Conservation (phyloP, 2,329 filamentous ascomycete genomes). For the Decorospora gaudefroyi region DNA sequence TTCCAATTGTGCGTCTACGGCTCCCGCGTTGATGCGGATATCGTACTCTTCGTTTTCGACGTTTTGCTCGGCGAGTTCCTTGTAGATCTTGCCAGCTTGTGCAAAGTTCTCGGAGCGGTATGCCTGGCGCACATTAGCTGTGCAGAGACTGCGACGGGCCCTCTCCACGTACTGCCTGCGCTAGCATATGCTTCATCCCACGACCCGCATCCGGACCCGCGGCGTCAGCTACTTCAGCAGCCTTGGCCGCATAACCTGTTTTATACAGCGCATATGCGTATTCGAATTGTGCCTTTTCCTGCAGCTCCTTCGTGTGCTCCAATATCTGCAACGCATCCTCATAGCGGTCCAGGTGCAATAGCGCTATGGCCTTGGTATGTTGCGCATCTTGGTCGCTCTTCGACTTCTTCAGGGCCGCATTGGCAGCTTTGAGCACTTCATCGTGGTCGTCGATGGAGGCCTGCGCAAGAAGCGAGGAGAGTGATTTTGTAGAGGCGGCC, state of each 20-base stretch:
- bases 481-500: slow-evolving; percentile 51
- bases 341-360: slow-evolving; percentile 81
- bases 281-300: slow-evolving; percentile 67
- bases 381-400: slow-evolving; percentile 65
- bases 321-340: slow-evolving; percentile 74
- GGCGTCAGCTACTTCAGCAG: slow-evolving; percentile 58
- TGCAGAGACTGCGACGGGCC: not conserved
- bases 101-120: slow-evolving; percentile 77
- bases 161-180: slow-evolving; percentile 59
- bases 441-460: slow-evolving; percentile 70
- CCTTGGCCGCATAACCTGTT: slow-evolving; percentile 68
- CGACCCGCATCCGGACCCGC: slow-evolving; percentile 45
- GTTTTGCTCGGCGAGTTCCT: slow-evolving; percentile 56
- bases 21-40: slow-evolving; percentile 74
- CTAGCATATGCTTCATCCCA: slow-evolving; percentile 63
- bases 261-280: slow-evolving; percentile 86
- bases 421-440: slow-evolving; percentile 69
- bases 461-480: slow-evolving; percentile 61
- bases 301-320: slow-evolving; percentile 64
- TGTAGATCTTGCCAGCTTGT: slow-evolving; percentile 67
- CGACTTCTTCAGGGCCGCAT: slow-evolving; percentile 61
- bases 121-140: slow-evolving; percentile 50
- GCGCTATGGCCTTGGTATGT: slow-evolving; percentile 71
- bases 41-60: slow-evolving; percentile 71
- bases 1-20: slow-evolving; percentile 71